Conservation (phyloP, 2,329 filamentous ascomycete species). For the Orbilia brochopaga region DNA sequence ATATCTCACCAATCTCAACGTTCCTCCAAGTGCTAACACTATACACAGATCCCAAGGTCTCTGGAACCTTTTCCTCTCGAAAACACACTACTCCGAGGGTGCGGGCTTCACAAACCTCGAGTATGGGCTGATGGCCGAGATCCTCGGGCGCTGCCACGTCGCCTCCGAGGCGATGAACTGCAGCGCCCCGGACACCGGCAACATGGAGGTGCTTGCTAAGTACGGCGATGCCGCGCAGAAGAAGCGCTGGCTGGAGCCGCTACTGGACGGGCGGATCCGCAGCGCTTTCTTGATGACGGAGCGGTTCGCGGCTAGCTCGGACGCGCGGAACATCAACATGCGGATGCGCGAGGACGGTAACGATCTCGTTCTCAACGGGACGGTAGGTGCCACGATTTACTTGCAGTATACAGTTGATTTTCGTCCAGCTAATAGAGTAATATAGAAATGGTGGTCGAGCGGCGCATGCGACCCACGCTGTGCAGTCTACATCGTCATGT, state of each 20-base stretch:
- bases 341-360: constrained; percentile 81
- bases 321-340: constrained; percentile 91
- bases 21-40: not conserved
- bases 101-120: constrained; percentile 94
- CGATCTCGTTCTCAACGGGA: constrained; percentile 88
- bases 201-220: constrained; percentile 94
- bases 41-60: constrained; percentile 70
- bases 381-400: constrained; percentile 62
- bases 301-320: constrained; percentile 82
- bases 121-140: constrained; percentile 97
- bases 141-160: constrained; percentile 81
- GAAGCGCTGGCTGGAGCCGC: constrained; percentile 77
- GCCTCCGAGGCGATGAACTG: constrained; percentile 91
- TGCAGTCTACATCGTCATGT: constrained; percentile 94
- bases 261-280: constrained; percentile 83
- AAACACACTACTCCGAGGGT: constrained; percentile 92
- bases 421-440: too few species aligned
- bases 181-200: constrained; percentile 87
- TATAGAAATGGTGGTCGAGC: constrained; percentile 97
- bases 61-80: constrained; percentile 98
- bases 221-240: constrained; percentile 88
- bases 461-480: constrained; percentile 92
- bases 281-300: constrained; percentile 95
- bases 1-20: not conserved
- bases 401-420: constrained; percentile 49